A percentile compares a stretch with the other conserved stretches of the same genome.
phyloP scores from a whole-genome alignment of 805 yeast genomes.

The Candida sphagnicola region DNA sequence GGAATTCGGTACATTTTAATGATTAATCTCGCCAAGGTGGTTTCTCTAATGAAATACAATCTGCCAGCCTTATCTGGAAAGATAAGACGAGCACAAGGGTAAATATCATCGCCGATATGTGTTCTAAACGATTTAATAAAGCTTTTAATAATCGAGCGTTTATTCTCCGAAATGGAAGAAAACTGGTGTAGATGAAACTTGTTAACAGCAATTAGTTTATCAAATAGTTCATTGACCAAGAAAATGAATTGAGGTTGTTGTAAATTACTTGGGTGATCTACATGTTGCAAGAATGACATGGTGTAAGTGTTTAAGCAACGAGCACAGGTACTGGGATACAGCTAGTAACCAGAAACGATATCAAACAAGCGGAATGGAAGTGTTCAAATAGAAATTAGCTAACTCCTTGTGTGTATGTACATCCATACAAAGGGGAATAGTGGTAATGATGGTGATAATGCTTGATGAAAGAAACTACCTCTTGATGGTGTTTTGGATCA shows the following conservation, averaged over 20 bases:
- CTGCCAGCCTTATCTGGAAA: conserved; percentile 64
- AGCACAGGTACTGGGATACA: background rate
- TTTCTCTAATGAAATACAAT: conserved; percentile 61
- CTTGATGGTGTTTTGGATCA: too few relatives aligned
- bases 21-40: conserved; percentile 46
- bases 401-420: too few relatives aligned
- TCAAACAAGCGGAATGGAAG: background rate
- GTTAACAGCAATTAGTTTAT: conserved; percentile 33
- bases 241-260: conserved; percentile 39
- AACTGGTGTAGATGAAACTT: conserved; percentile 18
- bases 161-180: conserved; percentile 20
- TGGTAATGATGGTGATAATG: too few relatives aligned
- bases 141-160: conserved; percentile 20
- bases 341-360: too few relatives aligned
- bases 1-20: conserved; percentile 55
- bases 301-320: background rate
- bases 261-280: conserved; percentile 27
- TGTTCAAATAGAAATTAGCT: too few relatives aligned
- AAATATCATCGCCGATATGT: conserved; percentile 48
- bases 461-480: too few relatives aligned
- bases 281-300: conserved; percentile 4
- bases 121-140: conserved; percentile 30
- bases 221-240: conserved; percentile 39
- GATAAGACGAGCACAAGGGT: conserved; percentile 59
- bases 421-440: too few relatives aligned